A percentile compares a stretch with the other conserved stretches of the same genome.
phyloP scores from a whole-genome alignment of 768 basidiomycete genomes.

The Tricholoma matsutake region DNA sequence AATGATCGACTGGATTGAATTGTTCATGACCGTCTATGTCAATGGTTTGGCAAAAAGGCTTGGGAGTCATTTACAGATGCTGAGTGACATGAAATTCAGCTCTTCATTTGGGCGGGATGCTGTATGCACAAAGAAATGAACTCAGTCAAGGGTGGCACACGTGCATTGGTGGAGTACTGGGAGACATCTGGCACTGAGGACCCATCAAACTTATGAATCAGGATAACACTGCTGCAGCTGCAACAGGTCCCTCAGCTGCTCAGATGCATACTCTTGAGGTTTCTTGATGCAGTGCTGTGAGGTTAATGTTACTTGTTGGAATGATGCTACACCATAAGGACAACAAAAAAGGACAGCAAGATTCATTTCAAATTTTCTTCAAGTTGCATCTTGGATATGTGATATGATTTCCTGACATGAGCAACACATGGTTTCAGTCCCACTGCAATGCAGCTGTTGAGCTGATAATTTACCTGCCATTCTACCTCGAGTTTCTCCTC shows the following conservation, averaged over 20 bases:
- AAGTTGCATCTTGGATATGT: constrained; percentile 20
- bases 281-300: constrained; percentile 22
- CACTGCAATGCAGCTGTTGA: constrained; percentile 26
- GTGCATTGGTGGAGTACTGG: constrained; percentile 21
- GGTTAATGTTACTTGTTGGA: constrained; percentile 22
- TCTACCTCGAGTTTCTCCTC: constrained; percentile 25
- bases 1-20: neutral
- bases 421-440: too few species aligned
- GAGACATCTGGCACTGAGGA: constrained; percentile 1
- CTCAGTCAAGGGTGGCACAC: constrained; percentile 19
- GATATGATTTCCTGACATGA: too few species aligned
- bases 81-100: too few species aligned
- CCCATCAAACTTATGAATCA: constrained; percentile 21
- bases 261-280: constrained; percentile 6
- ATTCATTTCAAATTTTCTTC: constrained; percentile 13
- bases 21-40: neutral
- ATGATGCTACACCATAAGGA: constrained; percentile 33
- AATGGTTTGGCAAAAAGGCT: too few species aligned
- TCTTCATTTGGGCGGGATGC: too few species aligned
- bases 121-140: too few species aligned
- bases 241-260: neutral
- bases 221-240: constrained; percentile 21
- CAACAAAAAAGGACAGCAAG: constrained; percentile 25
- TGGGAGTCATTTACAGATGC: too few species aligned
- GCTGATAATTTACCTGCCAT: constrained; percentile 21